Evolutionary conservation across 352 stramenopile species (phyloP), one percentile per base, ranked within the genome.

Genomic region (Phytophthora sp.): DNA sequence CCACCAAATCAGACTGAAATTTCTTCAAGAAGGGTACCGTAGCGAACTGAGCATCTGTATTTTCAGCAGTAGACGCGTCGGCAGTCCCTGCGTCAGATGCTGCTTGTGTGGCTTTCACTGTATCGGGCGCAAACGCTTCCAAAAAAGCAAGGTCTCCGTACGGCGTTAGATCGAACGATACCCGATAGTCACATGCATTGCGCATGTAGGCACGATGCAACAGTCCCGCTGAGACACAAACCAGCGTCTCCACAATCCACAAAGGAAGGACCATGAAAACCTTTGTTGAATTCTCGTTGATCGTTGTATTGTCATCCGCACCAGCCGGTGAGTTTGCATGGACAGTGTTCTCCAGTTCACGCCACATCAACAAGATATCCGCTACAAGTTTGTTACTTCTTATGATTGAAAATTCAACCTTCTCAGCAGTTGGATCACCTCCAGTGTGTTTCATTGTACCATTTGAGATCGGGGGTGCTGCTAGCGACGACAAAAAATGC

Each of bases 81-180:
- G 8, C 20, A 50, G 21, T 23, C 42, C 52, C 65, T 66, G 59
- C 54, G 18, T 64, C 68, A 27, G 42, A 69, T 54, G 28, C 17
- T 43, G 13, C 37, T 13, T 31, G 50, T 43, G 48, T n/a, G 21
- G 17, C 8, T 18, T 26, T 42, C 5, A 3, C 55, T 21, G 57
- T 58, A 58, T 92, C 83, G 2, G 81, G 76, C 1, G 76, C 79
- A 66, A 95, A 93, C 5, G 82, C 87, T 24, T 89, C 71, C 26
- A 93, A 59, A 37, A 93, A 77, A 23, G 87, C 87, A 39, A 95
- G 44, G 32, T 95, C 87, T 3, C 87, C 84, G 49, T 94, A 95
- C 6, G 87, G 87, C 48, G 74, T 91, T 41, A 95, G 63, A 54
- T 93, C 87, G 30, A 92, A 95, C 32, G 83, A 88, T 27, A 92